Evolutionary conservation across 176 grass and related monocot species (phyloP).

Genomic region (Carex kokanica): DNA sequence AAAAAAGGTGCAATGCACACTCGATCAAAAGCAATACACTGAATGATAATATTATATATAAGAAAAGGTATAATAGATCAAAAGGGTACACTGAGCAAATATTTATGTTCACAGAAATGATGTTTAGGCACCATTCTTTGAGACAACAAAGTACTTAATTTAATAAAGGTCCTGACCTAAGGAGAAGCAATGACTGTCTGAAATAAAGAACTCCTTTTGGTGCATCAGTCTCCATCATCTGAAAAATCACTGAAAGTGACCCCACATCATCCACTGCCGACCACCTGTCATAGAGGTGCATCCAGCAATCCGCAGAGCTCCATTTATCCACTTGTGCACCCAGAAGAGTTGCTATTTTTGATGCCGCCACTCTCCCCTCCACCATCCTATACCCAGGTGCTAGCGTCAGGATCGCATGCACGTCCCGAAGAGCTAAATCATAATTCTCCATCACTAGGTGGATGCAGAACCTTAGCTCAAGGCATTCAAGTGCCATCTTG

Average conservation of each 20-base stretch:
- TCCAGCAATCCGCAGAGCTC: slow-evolving; percentile 90
- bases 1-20: not conserved
- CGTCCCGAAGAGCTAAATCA: slow-evolving; percentile 65
- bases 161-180: slow-evolving; percentile 53
- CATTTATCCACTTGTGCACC: slow-evolving; percentile 80
- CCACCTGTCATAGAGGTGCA: slow-evolving; percentile 88
- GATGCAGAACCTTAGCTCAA: slow-evolving; percentile 78
- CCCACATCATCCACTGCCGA: slow-evolving; percentile 88
- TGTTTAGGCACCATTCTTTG: not conserved
- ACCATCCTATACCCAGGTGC: slow-evolving; percentile 75
- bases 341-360: slow-evolving; percentile 62
- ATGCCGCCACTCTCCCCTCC: slow-evolving; percentile 78
- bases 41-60: not conserved
- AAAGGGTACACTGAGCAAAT: not conserved
- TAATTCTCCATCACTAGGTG: slow-evolving; percentile 79
- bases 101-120: not conserved
- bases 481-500: slow-evolving; percentile 74
- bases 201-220: slow-evolving; percentile 83
- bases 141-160: not conserved
- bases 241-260: slow-evolving; percentile 81
- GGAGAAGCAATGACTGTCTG: slow-evolving; percentile 91
- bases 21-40: not conserved
- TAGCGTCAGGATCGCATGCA: slow-evolving; percentile 86
- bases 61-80: not conserved
- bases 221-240: slow-evolving; percentile 88